Conservation (phyloP, 768 basidiomycete genomes). For the Mycena rosella region DNA sequence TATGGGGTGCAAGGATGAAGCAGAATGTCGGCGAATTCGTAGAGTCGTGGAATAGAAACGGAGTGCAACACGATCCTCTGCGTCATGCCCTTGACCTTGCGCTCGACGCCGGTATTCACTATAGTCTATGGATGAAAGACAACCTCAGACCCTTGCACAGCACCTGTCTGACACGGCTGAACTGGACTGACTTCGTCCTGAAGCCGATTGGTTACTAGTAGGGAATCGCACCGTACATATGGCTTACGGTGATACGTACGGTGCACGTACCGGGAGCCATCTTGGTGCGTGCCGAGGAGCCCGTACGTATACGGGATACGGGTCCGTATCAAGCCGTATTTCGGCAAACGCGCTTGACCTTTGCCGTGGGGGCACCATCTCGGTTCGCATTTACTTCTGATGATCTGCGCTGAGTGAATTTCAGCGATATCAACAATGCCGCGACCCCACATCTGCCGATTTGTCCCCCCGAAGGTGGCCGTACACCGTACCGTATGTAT, state of each 20-base stretch:
- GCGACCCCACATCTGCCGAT: background rate
- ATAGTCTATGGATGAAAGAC: no score
- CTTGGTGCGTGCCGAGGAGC: background rate
- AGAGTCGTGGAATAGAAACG: no score
- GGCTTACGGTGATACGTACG: slow-evolving; percentile 8
- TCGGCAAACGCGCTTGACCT: slow-evolving; percentile 10
- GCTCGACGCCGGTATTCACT: no score
- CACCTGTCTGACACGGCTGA: no score
- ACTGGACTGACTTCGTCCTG: no score
- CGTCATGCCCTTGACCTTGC: no score
- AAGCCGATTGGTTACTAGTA: background rate
- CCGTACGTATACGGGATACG: slow-evolving; percentile 8
- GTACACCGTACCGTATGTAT: slow-evolving; percentile 20
- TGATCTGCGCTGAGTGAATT: slow-evolving; percentile 8
- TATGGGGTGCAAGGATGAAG: no score
- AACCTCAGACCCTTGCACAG: no score
- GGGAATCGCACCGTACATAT: slow-evolving; percentile 18
- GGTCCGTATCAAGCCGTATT: slow-evolving; percentile 13
- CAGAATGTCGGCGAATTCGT: no score
- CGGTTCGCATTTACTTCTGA: background rate
- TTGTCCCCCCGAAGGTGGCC: slow-evolving; percentile 7
- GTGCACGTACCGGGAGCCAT: slow-evolving; percentile 13
- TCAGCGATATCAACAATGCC: slow-evolving; percentile 12
- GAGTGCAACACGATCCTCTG: no score
- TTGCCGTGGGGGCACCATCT: background rate